Evolutionary conservation across 148 eudicot species (phyloP), one percentile per base, ranked within the genome.

Genomic region (Chenopodium quinoa): DNA sequence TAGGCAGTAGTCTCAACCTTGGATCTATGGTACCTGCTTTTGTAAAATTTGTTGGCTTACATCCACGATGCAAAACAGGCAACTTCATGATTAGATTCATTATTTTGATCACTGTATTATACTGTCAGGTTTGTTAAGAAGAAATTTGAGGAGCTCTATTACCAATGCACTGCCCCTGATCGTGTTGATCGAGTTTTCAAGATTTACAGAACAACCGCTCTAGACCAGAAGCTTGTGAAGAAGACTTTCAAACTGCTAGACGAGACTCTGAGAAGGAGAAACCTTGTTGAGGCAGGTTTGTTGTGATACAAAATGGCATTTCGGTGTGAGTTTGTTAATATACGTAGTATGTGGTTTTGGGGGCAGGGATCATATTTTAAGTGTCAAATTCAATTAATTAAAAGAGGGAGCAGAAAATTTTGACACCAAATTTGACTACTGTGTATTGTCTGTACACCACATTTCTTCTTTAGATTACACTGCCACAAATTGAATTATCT

Each of bases 191-290:
- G 99, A 27, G 93, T 93, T 60, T 95, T 95, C 81, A 95, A 95
- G 90, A 93, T 95, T 73, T 95, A 95, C 76, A 86, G 99, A 83
- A 95, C 99, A 65, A 95, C 97, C 25, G 99, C 99, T 60, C 94
- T 95, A 64, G 99, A 95, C 80, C 99, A 91, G 87, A 95, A 95
- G 82, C 92, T 95, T 75, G 93, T 95, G 78, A 95, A 95, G 89
- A 95, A 95, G 88, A 95, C 99, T 19, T 95, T 93, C 88, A 95
- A 95, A 81, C 85, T 95, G 83, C 91, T 95, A 40, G 99, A 95
- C 7, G 99, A 95, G 86, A 95, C 99, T 75, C 85, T 95, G 84
- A 92, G 97, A 80, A 95, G 98, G 89, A 89, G 97, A 91, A 91
- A 92, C 85, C 93, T 93, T 71, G 85, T 92, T 67, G 99, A 95